These are phyloP conservation scores for Fusarium sp. DNA, from an alignment of 2,329 filamentous ascomycete genomes.

Conservation along the genomic window DNA sequence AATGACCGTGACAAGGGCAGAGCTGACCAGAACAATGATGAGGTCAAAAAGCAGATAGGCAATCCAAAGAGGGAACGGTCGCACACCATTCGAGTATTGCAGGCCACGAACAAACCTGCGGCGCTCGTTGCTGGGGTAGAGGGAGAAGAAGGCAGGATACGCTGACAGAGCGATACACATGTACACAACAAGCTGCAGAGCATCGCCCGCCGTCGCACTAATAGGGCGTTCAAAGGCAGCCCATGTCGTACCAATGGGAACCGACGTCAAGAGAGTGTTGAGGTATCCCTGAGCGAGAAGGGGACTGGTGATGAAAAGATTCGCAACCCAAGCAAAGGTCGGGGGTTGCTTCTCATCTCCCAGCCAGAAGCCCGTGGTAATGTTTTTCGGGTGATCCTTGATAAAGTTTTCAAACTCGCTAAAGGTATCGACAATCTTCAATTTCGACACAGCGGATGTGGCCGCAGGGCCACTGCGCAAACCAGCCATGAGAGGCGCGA, in stretches of 20 bases:
- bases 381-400: constrained; percentile 69
- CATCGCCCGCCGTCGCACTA: constrained; percentile 74
- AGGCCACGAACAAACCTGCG: constrained; percentile 82
- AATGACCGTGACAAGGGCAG: constrained; percentile 75
- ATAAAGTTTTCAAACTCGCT: constrained; percentile 77
- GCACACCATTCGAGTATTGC: constrained; percentile 92
- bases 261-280: constrained; percentile 74
- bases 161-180: constrained; percentile 82
- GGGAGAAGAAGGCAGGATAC: constrained; percentile 86
- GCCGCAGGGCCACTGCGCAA: constrained; percentile 35
- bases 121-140: constrained; percentile 90
- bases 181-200: constrained; percentile 84
- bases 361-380: constrained; percentile 83
- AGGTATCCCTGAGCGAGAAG: constrained; percentile 75
- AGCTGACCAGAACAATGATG: constrained; percentile 73
- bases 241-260: constrained; percentile 78
- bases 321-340: constrained; percentile 78
- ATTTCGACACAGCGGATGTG: constrained; percentile 35
- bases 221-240: constrained; percentile 82
- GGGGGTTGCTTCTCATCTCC: constrained; percentile 70
- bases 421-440: constrained; percentile 71
- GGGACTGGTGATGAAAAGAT: constrained; percentile 66
- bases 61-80: constrained; percentile 84
- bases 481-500: constrained; percentile 55
- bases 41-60: constrained; percentile 88